Conservation (phyloP, 495 filamentous ascomycete genomes). For the Polyplosphaeria fusca region DNA sequence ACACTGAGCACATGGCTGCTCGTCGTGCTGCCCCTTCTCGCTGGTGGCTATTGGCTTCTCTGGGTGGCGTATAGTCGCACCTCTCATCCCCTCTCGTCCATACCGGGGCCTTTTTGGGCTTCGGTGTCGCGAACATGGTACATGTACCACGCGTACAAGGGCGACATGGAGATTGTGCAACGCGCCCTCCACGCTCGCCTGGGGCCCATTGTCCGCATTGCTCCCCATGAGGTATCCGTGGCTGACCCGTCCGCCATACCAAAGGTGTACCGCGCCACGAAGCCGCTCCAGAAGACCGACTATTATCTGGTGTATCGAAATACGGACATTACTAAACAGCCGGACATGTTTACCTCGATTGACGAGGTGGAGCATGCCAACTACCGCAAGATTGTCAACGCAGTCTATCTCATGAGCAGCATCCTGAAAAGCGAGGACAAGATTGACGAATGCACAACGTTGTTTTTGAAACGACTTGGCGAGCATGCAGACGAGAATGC, state of each 20-base stretch:
- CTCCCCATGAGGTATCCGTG: not conserved
- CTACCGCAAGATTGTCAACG: not conserved
- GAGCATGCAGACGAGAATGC: not conserved
- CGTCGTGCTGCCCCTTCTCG: no score
- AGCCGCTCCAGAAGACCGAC: not conserved
- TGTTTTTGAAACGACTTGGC: not conserved
- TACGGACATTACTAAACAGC: not conserved
- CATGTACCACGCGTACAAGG: not conserved
- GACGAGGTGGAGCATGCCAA: not conserved
- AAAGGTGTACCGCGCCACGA: not conserved
- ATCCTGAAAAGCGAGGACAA: not conserved
- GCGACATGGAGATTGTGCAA: not conserved
- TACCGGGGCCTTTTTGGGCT: not conserved
- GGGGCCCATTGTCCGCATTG: not conserved
- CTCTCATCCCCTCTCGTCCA: not conserved
- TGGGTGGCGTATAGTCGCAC: not conserved
- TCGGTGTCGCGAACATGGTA: not conserved
- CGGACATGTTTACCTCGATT: not conserved
- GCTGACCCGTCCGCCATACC: not conserved
- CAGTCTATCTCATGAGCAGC: not conserved
- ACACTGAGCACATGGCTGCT: no score
- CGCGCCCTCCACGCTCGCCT: not conserved
- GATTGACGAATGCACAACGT: not conserved
- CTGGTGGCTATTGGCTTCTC: not conserved
- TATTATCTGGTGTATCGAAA: not conserved